These are phyloP conservation scores for Pichia pseudocactophila DNA, from an alignment of 805 yeast genomes.

Conservation along the genomic window DNA sequence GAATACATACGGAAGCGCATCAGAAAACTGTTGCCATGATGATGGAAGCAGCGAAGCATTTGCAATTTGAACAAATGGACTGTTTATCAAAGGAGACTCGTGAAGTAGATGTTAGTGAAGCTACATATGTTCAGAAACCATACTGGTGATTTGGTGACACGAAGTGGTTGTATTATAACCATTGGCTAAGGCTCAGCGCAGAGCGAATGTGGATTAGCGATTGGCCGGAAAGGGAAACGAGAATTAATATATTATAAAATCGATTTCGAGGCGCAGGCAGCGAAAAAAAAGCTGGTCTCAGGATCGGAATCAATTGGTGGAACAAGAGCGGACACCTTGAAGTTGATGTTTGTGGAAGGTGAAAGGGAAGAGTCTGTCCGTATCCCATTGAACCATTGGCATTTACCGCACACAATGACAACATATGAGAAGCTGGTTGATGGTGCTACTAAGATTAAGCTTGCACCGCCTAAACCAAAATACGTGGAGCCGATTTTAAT, in stretches of 20 bases:
- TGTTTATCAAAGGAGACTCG: background rate
- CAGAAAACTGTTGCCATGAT: conserved; percentile 19
- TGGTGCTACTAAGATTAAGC: conserved; percentile 65
- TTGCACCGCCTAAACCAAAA: conserved; percentile 97
- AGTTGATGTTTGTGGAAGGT: too few relatives aligned
- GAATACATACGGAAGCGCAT: conserved; percentile 8
- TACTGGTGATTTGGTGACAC: conserved; percentile 7
- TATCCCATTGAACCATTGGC: too few relatives aligned
- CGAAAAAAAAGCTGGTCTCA: too few relatives aligned
- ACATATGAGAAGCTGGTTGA: conserved; percentile 70
- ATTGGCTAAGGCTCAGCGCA: too few relatives aligned
- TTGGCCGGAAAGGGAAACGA: too few relatives aligned
- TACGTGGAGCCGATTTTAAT: conserved; percentile 87
- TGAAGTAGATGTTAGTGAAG: background rate
- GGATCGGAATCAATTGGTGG: too few relatives aligned
- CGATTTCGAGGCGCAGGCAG: too few relatives aligned
- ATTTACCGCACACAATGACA: conserved; percentile 32
- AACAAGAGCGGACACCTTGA: too few relatives aligned
- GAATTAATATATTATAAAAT: too few relatives aligned
- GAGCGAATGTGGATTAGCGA: too few relatives aligned
- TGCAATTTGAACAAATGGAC: background rate
- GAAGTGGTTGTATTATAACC: too few relatives aligned
- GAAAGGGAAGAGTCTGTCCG: too few relatives aligned
- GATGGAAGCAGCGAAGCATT: conserved; percentile 23
- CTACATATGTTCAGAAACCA: conserved; percentile 5